Evolutionary conservation across 345 rosid species (phyloP).

Genomic region (Populus euphratica): DNA sequence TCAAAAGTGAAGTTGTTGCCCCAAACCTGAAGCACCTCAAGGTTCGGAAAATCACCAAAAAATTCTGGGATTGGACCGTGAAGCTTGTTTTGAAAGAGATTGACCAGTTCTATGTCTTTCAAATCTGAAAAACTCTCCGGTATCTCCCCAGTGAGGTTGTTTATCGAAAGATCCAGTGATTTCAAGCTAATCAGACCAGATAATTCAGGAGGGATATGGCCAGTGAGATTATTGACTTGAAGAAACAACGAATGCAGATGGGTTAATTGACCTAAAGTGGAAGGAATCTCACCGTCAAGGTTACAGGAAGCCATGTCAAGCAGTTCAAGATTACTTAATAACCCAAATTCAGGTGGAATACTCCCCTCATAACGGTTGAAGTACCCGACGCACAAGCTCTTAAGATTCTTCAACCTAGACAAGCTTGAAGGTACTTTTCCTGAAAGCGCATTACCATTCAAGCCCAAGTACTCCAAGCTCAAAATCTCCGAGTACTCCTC

Average conservation of each 20-base stretch:
- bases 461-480: constrained; percentile 63
- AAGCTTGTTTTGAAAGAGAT: constrained; percentile 60
- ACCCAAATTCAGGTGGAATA: constrained; percentile 73
- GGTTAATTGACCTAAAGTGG: constrained; percentile 50
- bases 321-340: constrained; percentile 42
- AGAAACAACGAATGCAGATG: constrained; percentile 63
- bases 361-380: constrained; percentile 53
- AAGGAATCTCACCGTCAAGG: constrained; percentile 72
- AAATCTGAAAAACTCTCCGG: constrained; percentile 54
- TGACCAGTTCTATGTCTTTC: constrained; percentile 48
- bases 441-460: constrained; percentile 52
- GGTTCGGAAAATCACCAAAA: constrained; percentile 62
- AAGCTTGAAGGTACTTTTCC: constrained; percentile 59
- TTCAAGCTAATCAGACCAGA: constrained; percentile 57
- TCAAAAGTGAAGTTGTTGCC: constrained; percentile 66
- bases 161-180: constrained; percentile 71
- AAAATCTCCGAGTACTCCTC: constrained; percentile 59
- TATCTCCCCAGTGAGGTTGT: constrained; percentile 64
- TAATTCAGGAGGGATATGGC: constrained; percentile 64
- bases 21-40: constrained; percentile 68
- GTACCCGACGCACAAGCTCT: constrained; percentile 56
- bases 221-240: constrained; percentile 65
- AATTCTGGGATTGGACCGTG: constrained; percentile 63
- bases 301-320: constrained; percentile 73
- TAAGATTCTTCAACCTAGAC: constrained; percentile 54